A percentile compares a stretch with the other conserved stretches of the same genome.
phyloP scores from a whole-genome alignment of 805 yeast genomes.

The Nakazawaea peltata region DNA sequence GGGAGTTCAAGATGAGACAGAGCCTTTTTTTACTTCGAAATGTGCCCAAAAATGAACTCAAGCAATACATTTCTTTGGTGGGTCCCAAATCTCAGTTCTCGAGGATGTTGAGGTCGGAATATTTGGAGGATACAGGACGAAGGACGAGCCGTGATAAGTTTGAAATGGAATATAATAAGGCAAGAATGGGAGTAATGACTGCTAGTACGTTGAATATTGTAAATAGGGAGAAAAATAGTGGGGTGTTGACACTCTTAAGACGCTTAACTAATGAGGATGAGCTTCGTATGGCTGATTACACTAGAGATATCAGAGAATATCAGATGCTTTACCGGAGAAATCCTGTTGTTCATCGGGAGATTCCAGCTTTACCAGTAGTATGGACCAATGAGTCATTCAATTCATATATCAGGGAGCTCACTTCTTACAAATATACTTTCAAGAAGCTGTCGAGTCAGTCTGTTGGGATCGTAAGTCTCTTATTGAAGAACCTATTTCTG shows the following conservation, averaged over 20 bases:
- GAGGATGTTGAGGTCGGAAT: slow-evolving; percentile 2
- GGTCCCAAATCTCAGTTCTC: slow-evolving; percentile 5
- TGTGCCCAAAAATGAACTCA: no score
- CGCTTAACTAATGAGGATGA: no score
- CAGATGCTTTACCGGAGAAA: not conserved
- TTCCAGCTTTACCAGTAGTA: slow-evolving; percentile 3
- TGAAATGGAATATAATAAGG: slow-evolving; percentile 5
- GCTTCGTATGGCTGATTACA: no score
- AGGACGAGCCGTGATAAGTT: no score
- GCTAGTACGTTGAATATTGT: not conserved
- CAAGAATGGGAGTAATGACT: not conserved
- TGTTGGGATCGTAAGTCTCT: slow-evolving; percentile 2
- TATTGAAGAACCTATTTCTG: slow-evolving; percentile 30
- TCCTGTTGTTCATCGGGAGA: not conserved
- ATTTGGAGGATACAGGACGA: not conserved
- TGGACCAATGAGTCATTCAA: slow-evolving; percentile 3
- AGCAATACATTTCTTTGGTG: not conserved
- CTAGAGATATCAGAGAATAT: not conserved
- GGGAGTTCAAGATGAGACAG: no score
- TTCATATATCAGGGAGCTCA: slow-evolving; percentile 5
- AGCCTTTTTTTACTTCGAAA: no score
- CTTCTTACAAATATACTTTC: slow-evolving; percentile 8
- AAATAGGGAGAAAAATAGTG: not conserved
- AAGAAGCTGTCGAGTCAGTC: slow-evolving; percentile 24
- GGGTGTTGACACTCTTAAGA: not conserved